A percentile compares a stretch with the other conserved stretches of the same genome.
Conservation (phyloP, 129 eudicot species). For the Helianthus tuberosus region DNA sequence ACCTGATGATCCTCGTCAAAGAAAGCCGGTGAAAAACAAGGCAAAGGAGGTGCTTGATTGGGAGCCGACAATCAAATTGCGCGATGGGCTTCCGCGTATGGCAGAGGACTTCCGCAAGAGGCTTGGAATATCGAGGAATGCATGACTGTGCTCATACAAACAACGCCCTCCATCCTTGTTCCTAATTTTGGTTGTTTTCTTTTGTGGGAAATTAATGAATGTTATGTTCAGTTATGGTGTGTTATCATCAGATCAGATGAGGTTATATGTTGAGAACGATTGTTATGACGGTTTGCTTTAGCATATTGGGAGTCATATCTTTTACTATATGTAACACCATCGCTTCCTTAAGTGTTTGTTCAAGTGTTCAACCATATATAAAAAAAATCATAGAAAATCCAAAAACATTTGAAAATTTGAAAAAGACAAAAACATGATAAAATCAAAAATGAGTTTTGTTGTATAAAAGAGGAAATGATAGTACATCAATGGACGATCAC, state of each 20-base stretch:
- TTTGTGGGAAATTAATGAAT: background rate
- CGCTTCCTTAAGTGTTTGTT: background rate
- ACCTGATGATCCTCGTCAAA: constrained; percentile 90
- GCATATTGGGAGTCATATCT: background rate
- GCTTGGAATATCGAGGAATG: constrained; percentile 55
- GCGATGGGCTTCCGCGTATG: constrained; percentile 87
- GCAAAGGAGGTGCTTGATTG: constrained; percentile 81
- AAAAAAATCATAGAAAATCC: no score
- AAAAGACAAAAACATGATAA: no score
- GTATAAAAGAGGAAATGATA: no score
- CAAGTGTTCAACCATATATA: background rate
- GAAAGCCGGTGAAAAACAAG: constrained; percentile 83
- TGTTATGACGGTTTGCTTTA: background rate
- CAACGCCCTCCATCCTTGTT: background rate
- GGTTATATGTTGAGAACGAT: constrained; percentile 4
- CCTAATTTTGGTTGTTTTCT: constrained; percentile 1
- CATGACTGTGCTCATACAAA: constrained; percentile 17
- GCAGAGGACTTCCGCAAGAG: constrained; percentile 86
- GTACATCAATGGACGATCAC: no score
- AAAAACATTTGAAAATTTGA: no score
- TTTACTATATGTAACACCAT: background rate
- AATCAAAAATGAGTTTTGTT: no score
- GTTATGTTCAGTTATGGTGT: background rate
- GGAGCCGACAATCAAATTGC: constrained; percentile 77
- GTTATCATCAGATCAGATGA: background rate